Evolutionary conservation across 805 yeast species (phyloP).

Genomic region (Teunomyces funiuensis): DNA sequence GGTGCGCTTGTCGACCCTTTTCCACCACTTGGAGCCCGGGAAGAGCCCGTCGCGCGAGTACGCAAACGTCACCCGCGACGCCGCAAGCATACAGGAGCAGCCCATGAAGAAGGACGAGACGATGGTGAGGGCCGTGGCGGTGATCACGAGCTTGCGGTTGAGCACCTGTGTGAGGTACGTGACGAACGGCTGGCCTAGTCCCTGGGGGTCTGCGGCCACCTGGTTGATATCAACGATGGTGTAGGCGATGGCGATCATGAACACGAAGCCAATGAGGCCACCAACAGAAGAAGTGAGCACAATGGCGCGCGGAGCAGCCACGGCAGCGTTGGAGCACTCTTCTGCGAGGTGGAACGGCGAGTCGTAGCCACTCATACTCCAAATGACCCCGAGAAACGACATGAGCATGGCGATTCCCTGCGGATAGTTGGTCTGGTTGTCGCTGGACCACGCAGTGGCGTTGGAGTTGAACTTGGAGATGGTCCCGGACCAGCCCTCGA

Average conservation of each 20-base stretch:
- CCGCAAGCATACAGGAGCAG: slow-evolving; percentile 62
- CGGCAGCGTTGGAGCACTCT: slow-evolving; percentile 63
- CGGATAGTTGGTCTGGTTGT: slow-evolving; percentile 64
- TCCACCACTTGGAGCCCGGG: slow-evolving; percentile 54
- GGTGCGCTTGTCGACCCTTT: slow-evolving; percentile 49
- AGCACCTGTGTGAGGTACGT: slow-evolving; percentile 52
- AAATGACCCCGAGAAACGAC: slow-evolving; percentile 60
- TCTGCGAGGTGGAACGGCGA: slow-evolving; percentile 76
- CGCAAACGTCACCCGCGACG: slow-evolving; percentile 65
- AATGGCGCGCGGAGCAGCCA: slow-evolving; percentile 68
- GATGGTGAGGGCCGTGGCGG: slow-evolving; percentile 41
- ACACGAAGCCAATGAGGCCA: slow-evolving; percentile 55
- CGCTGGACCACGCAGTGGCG: slow-evolving; percentile 52
- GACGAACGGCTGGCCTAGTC: slow-evolving; percentile 60
- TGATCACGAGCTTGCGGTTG: slow-evolving; percentile 38
- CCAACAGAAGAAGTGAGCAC: slow-evolving; percentile 57
- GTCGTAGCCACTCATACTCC: slow-evolving; percentile 77
- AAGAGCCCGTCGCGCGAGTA: slow-evolving; percentile 69
- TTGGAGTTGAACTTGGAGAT: slow-evolving; percentile 50
- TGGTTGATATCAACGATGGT: slow-evolving; percentile 52
- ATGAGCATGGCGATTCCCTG: slow-evolving; percentile 57
- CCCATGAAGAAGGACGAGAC: slow-evolving; percentile 50
- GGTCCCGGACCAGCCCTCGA: slow-evolving; percentile 24
- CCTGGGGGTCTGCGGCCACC: slow-evolving; percentile 48
- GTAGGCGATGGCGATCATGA: slow-evolving; percentile 61